These are phyloP conservation scores for Leccinum angustisporum DNA, from an alignment of 1,284 basidiomycete species.

Conservation along the genomic window DNA sequence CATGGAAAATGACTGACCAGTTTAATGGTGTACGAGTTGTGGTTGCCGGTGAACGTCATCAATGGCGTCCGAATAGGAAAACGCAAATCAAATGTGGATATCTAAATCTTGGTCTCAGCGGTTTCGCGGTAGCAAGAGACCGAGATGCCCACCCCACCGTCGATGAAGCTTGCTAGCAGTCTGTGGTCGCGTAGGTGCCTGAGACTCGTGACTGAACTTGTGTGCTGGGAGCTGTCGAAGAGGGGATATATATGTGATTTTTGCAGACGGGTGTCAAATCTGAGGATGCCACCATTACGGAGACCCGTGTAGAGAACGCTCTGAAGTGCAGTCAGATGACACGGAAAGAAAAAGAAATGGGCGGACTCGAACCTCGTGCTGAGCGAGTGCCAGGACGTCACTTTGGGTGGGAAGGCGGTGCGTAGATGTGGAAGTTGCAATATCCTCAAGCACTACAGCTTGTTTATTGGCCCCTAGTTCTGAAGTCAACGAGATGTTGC, in stretches of 20 bases:
- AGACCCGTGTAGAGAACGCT: slow-evolving; percentile 57
- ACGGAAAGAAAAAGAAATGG: not conserved
- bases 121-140: not conserved
- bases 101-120: slow-evolving; percentile 36
- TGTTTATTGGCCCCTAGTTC: slow-evolving; percentile 49
- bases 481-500: slow-evolving; percentile 5
- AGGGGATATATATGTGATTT: slow-evolving; percentile 39
- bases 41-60: slow-evolving; percentile 52
- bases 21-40: slow-evolving; percentile 49
- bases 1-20: slow-evolving; percentile 42
- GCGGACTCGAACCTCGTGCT: slow-evolving; percentile 42
- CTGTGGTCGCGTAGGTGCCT: slow-evolving; percentile 49
- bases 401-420: slow-evolving; percentile 49
- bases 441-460: slow-evolving; percentile 52
- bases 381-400: slow-evolving; percentile 60
- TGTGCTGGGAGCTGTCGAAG: slow-evolving; percentile 37
- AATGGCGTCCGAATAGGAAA: slow-evolving; percentile 48
- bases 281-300: slow-evolving; percentile 57
- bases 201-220: slow-evolving; percentile 52
- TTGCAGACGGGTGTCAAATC: slow-evolving; percentile 58
- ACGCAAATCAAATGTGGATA: slow-evolving; percentile 66
- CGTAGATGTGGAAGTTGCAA: slow-evolving; percentile 39
- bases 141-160: slow-evolving; percentile 52
- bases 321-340: slow-evolving; percentile 35
- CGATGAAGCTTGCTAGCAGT: slow-evolving; percentile 56